Evolutionary conservation across 306 rosid genomes (phyloP).

Genomic region (Sicyos baderoa): DNA sequence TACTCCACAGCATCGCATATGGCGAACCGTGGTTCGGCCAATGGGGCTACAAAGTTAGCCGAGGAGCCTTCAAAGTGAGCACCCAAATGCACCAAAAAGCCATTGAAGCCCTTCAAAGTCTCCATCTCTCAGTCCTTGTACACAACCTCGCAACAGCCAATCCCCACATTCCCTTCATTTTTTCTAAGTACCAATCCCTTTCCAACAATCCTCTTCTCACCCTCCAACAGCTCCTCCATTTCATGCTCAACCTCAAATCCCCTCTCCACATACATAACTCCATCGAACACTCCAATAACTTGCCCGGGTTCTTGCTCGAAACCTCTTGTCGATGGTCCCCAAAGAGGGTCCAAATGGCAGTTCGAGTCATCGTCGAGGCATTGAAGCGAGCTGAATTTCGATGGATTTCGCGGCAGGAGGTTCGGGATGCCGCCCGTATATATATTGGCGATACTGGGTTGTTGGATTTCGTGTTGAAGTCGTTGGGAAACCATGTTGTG

Average conservation of each 20-base stretch:
- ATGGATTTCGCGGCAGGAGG: constrained; percentile 85
- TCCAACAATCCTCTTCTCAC: constrained; percentile 62
- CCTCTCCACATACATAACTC: constrained; percentile 42
- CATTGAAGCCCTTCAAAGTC: background rate
- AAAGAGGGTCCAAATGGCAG: constrained; percentile 5
- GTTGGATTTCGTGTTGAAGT: constrained; percentile 68
- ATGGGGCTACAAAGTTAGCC: constrained; percentile 73
- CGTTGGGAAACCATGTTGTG: constrained; percentile 59
- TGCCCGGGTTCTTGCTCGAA: constrained; percentile 29
- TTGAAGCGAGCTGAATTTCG: constrained; percentile 22
- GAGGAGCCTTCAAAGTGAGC: constrained; percentile 36
- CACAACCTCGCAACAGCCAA: constrained; percentile 35
- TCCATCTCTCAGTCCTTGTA: constrained; percentile 23
- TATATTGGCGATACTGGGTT: constrained; percentile 73
- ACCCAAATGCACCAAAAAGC: constrained; percentile 9
- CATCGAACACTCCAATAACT: constrained; percentile 22
- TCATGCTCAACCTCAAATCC: constrained; percentile 68
- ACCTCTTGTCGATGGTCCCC: constrained; percentile 69
- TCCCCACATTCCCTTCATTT: constrained; percentile 44
- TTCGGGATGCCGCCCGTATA: constrained; percentile 63
- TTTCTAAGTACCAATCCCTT: constrained; percentile 61
- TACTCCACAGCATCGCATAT: constrained; percentile 58
- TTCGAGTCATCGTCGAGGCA: constrained; percentile 5
- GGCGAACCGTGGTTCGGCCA: constrained; percentile 67
- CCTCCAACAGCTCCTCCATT: constrained; percentile 54